Percentiles rank a stretch among this genome's conserved stretches.
Conservation (phyloP, 805 yeast genomes). For the Kodamaea nitidulidarum region DNA sequence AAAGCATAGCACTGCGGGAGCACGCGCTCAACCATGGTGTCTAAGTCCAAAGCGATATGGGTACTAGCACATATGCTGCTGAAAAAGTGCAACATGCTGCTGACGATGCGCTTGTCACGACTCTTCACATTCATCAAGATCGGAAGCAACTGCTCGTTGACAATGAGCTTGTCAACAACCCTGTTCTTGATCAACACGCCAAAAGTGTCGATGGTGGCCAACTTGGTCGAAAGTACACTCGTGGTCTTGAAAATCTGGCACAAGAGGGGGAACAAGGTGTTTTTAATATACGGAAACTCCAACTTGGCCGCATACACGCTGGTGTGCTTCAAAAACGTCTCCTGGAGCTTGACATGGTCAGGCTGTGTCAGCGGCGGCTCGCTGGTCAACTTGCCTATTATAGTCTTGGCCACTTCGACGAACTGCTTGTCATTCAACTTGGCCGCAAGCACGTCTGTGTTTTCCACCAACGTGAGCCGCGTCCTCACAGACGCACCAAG, state of each 20-base stretch:
- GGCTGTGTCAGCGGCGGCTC: conserved; percentile 19
- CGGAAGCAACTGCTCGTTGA: conserved; percentile 79
- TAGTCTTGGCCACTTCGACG: conserved; percentile 42
- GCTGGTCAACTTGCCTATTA: conserved; percentile 33
- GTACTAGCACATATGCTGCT: conserved; percentile 47
- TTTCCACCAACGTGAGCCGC: conserved; percentile 36
- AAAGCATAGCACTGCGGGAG: conserved; percentile 28
- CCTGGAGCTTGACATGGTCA: conserved; percentile 45
- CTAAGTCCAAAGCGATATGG: conserved; percentile 29
- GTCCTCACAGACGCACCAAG: conserved; percentile 30
- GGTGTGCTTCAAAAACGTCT: conserved; percentile 44
- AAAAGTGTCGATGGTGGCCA: conserved; percentile 60
- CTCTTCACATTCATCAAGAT: conserved; percentile 71
- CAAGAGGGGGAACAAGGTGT: conserved; percentile 68
- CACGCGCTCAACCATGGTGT: conserved; percentile 24
- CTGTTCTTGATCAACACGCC: conserved; percentile 52
- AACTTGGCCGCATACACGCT: conserved; percentile 41
- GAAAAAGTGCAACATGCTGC: conserved; percentile 48
- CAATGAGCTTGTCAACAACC: conserved; percentile 64
- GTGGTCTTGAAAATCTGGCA: conserved; percentile 78
- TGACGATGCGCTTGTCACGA: conserved; percentile 62
- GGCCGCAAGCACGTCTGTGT: conserved; percentile 43
- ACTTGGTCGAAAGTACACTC: conserved; percentile 74
- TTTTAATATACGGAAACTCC: conserved; percentile 70
- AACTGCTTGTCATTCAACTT: conserved; percentile 54